These are phyloP conservation scores for Tarenaya hassleriana DNA, from an alignment of 345 rosid genomes.

Conservation along the genomic window DNA sequence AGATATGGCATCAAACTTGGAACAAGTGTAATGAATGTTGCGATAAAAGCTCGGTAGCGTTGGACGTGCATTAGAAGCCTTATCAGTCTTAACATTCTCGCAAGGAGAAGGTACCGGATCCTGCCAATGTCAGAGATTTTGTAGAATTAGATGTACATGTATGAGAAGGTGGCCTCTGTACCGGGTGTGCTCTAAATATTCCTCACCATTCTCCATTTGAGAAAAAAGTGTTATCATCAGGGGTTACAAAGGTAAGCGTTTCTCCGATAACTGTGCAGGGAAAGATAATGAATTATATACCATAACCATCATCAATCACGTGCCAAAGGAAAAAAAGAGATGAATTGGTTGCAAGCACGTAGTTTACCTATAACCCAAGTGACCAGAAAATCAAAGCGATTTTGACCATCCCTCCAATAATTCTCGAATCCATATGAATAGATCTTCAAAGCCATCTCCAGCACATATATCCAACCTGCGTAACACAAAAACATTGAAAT, in stretches of 20 bases:
- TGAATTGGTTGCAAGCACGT: constrained; percentile 6
- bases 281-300: constrained; percentile 21
- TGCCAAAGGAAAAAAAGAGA: constrained; percentile 10
- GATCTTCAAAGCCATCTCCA: constrained; percentile 92
- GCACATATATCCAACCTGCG: constrained; percentile 92
- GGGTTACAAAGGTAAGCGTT: constrained; percentile 72
- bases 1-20: constrained; percentile 97
- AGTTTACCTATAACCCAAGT: constrained; percentile 82
- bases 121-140: constrained; percentile 34
- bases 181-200: constrained; percentile 7
- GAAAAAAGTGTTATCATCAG: constrained; percentile 54
- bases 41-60: constrained; percentile 75
- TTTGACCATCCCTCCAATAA: constrained; percentile 95
- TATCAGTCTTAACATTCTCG: constrained; percentile 85
- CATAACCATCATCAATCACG: constrained; percentile 18
- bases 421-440: constrained; percentile 81
- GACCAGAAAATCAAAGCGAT: constrained; percentile 85
- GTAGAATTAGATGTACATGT: not conserved
- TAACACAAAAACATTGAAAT: constrained; percentile 14
- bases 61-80: constrained; percentile 77
- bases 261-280: constrained; percentile 81
- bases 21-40: constrained; percentile 81
- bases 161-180: not conserved
- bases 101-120: constrained; percentile 97
- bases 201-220: constrained; percentile 96